Percentiles rank a stretch among this genome's conserved stretches.
These are phyloP conservation scores for Metschnikowia similis DNA, from an alignment of 805 yeast species.

Conservation along the genomic window DNA sequence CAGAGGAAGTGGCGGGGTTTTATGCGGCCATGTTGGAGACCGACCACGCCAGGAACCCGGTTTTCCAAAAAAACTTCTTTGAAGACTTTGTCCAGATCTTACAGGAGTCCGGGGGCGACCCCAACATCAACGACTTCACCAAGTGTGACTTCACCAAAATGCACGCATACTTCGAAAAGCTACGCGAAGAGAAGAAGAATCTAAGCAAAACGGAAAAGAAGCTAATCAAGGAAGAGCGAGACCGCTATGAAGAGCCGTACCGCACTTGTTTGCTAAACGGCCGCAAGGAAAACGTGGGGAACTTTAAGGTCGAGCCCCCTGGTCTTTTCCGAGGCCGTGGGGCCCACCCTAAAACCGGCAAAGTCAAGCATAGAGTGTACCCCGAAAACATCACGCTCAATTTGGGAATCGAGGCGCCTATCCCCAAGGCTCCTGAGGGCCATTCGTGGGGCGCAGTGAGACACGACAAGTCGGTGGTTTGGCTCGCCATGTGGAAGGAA, in stretches of 20 bases:
- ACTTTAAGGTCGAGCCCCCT: conserved; percentile 93
- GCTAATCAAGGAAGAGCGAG: conserved; percentile 64
- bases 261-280: conserved; percentile 82
- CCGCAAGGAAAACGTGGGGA: conserved; percentile 86
- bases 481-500: conserved; percentile 98
- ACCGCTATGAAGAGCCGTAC: conserved; percentile 71
- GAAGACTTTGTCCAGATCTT: conserved; percentile 68
- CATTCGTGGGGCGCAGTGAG: conserved; percentile 86
- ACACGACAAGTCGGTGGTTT: conserved; percentile 86
- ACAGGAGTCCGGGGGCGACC: conserved; percentile 56
- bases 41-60: conserved; percentile 85
- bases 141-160: conserved; percentile 79
- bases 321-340: conserved; percentile 96
- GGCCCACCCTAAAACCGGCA: conserved; percentile 94
- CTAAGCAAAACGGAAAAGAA: conserved; percentile 74
- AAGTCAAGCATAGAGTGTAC: conserved; percentile 73
- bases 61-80: conserved; percentile 84
- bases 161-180: conserved; percentile 62
- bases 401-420: conserved; percentile 62
- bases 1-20: conserved; percentile 96
- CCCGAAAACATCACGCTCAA: conserved; percentile 91
- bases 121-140: conserved; percentile 47
- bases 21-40: conserved; percentile 84
- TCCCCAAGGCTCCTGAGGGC: conserved; percentile 84
- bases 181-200: conserved; percentile 68